Evolutionary conservation across 495 filamentous ascomycete species (phyloP).

Genomic region (Penicillium canescens): DNA sequence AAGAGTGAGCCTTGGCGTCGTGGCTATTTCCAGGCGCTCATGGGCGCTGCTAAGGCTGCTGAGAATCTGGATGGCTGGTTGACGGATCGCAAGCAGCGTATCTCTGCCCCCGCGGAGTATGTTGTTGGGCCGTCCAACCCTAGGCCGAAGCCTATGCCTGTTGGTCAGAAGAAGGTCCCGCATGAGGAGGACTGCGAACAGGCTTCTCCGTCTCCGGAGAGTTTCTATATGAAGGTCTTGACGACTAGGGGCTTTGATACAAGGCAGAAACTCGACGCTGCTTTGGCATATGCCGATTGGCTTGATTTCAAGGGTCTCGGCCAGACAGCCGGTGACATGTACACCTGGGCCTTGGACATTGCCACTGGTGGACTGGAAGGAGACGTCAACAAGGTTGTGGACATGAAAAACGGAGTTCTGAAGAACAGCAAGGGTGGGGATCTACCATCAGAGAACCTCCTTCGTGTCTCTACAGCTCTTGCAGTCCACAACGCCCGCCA

Average conservation of each 20-base stretch:
- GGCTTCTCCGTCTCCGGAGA: constrained; percentile 64
- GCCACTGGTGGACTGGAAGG: constrained; percentile 52
- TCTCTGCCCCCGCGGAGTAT: constrained; percentile 66
- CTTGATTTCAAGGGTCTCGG: constrained; percentile 71
- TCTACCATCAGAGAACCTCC: constrained; percentile 66
- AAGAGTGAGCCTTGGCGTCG: constrained; percentile 81
- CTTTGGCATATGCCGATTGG: constrained; percentile 79
- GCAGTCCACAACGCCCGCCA: constrained; percentile 73
- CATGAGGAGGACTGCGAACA: constrained; percentile 70
- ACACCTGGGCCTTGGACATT: constrained; percentile 69
- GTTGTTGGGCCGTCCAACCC: constrained; percentile 83
- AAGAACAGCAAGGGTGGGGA: constrained; percentile 44
- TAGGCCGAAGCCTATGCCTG: constrained; percentile 68
- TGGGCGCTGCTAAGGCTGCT: constrained; percentile 71
- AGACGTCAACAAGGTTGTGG: constrained; percentile 50
- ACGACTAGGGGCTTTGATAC: constrained; percentile 73
- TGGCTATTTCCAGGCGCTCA: constrained; percentile 78
- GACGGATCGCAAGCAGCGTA: constrained; percentile 60
- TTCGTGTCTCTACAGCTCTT: constrained; percentile 72
- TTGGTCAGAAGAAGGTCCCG: constrained; percentile 55
- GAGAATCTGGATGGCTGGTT: constrained; percentile 81
- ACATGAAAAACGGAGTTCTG: constrained; percentile 61
- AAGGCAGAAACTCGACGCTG: constrained; percentile 74
- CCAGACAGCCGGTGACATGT: constrained; percentile 65
- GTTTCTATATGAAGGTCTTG: constrained; percentile 75